A percentile compares a stretch with the other conserved stretches of the same genome.
phyloP scores from a whole-genome alignment of 805 yeast species.

The Saturnispora dispora region DNA sequence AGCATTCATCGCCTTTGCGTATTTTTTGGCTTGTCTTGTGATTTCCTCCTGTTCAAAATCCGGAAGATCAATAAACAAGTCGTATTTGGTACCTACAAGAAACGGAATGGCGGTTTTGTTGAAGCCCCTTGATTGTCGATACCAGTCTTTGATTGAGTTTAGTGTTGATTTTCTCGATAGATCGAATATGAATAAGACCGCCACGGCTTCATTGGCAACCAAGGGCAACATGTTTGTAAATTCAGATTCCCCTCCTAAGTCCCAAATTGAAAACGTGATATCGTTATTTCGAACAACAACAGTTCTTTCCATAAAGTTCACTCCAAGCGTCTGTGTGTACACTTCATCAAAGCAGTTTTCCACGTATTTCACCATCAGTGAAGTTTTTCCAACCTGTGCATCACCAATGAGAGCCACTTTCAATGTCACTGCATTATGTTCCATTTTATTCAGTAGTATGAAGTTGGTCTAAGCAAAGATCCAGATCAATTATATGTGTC shows the following conservation, averaged over 20 bases:
- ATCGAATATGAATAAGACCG: conserved; percentile 84
- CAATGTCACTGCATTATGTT: conserved; percentile 43
- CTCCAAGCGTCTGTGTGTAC: conserved; percentile 90
- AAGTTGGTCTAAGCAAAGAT: not conserved
- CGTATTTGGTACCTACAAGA: conserved; percentile 89
- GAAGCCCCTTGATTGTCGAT: conserved; percentile 80
- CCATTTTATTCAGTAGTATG: not conserved
- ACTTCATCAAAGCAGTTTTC: conserved; percentile 88
- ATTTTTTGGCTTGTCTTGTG: conserved; percentile 72
- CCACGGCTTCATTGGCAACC: conserved; percentile 87
- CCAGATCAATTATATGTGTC: no score
- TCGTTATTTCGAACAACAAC: conserved; percentile 78
- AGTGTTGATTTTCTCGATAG: conserved; percentile 78
- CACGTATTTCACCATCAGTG: conserved; percentile 94
- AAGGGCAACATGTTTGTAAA: conserved; percentile 92
- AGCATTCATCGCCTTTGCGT: conserved; percentile 85
- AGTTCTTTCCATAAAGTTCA: conserved; percentile 87
- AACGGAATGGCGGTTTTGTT: conserved; percentile 88
- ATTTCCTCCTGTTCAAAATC: conserved; percentile 76
- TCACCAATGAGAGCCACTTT: conserved; percentile 93
- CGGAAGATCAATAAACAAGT: conserved; percentile 70
- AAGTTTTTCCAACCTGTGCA: conserved; percentile 92
- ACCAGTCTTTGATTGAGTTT: conserved; percentile 91
- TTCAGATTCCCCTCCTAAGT: conserved; percentile 91
- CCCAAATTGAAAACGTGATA: conserved; percentile 90